phyloP scores from a whole-genome alignment of 148 eudicot genomes.

The Rhododendron ovatum region DNA sequence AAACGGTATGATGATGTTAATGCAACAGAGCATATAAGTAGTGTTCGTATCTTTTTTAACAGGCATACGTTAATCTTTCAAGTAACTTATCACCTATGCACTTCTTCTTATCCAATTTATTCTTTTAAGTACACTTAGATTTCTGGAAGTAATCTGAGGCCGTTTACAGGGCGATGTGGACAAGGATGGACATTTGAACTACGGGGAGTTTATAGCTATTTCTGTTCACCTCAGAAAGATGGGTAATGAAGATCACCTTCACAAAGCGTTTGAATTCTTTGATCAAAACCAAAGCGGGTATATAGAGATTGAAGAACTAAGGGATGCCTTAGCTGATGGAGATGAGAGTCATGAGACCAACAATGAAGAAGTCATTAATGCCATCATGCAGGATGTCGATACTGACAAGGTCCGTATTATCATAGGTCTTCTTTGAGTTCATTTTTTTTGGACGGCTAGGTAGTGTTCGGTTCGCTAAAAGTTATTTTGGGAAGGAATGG shows the following conservation, averaged over 20 bases:
- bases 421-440: not conserved
- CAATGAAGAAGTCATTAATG: constrained; percentile 58
- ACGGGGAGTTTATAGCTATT: constrained; percentile 67
- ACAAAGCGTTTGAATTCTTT: constrained; percentile 63
- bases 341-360: constrained; percentile 24
- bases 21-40: not conserved
- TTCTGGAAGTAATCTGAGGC: not conserved
- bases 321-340: constrained; percentile 62
- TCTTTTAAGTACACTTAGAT: not conserved
- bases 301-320: constrained; percentile 73
- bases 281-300: constrained; percentile 64
- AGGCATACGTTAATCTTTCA: not conserved
- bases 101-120: not conserved
- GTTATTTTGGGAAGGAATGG: not conserved
- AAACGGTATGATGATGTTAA: not conserved
- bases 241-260: constrained; percentile 80
- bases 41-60: not conserved
- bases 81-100: not conserved
- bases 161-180: constrained; percentile 63
- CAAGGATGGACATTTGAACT: constrained; percentile 62
- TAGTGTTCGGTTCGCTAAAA: not conserved
- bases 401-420: constrained; percentile 57
- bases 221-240: constrained; percentile 68
- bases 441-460: constrained; percentile 40
- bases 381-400: constrained; percentile 82